Evolutionary conservation across 2,329 filamentous ascomycete species (phyloP).

Genomic region (Pseudogymnoascus destructans): DNA sequence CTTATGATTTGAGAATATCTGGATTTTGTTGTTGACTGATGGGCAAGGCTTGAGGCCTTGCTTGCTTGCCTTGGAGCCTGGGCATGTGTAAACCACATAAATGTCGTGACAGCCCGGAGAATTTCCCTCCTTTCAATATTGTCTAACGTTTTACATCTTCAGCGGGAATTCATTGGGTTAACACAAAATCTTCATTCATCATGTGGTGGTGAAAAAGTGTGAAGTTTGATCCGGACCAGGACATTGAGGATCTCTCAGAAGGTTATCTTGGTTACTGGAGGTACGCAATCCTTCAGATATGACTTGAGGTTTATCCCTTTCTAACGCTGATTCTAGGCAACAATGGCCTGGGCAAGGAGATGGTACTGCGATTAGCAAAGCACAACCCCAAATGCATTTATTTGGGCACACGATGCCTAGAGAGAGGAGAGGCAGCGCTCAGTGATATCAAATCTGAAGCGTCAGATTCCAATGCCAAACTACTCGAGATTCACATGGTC

Average conservation of each 20-base stretch:
- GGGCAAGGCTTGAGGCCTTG: background rate
- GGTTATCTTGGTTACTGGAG: conserved; percentile 36
- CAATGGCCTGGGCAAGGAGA: conserved; percentile 3
- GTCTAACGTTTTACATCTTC: background rate
- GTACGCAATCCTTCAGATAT: conserved; percentile 18
- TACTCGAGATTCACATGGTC: conserved; percentile 2
- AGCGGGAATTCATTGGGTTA: background rate
- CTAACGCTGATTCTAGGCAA: background rate
- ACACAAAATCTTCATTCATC: background rate
- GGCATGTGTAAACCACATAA: background rate
- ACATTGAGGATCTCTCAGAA: conserved; percentile 29
- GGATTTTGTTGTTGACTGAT: background rate
- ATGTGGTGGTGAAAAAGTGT: background rate
- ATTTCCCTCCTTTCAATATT: background rate
- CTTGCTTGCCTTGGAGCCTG: background rate
- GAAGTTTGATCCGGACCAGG: conserved; percentile 24
- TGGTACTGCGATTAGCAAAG: background rate
- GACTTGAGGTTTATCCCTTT: background rate
- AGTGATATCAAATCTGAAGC: conserved; percentile 23
- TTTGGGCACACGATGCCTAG: conserved; percentile 28
- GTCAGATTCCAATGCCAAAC: conserved; percentile 6
- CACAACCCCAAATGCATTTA: conserved; percentile 22
- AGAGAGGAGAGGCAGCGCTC: conserved; percentile 28
- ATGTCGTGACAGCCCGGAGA: background rate
- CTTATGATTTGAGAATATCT: background rate